Conservation (phyloP, 495 filamentous ascomycete genomes). For the Penicillium ucsense region DNA sequence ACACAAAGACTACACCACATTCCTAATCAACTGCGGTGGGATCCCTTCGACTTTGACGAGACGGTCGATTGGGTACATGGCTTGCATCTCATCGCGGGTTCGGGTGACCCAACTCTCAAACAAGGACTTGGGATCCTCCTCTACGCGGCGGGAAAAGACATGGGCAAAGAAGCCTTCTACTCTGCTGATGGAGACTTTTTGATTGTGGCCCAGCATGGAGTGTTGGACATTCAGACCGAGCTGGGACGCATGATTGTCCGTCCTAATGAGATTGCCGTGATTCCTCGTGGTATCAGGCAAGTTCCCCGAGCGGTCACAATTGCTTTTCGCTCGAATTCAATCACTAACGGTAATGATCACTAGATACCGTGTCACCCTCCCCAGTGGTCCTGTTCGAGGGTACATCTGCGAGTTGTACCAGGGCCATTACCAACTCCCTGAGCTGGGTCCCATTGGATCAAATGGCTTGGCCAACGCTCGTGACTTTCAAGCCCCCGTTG, state of each 20-base stretch:
- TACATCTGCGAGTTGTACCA: conserved; percentile 86
- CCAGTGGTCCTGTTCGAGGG: conserved; percentile 57
- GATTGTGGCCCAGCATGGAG: conserved; percentile 75
- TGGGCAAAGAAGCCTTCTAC: conserved; percentile 73
- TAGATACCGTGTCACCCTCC: conserved; percentile 63
- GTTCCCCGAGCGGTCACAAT: neutral
- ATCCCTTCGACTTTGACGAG: conserved; percentile 72
- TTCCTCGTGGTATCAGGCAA: conserved; percentile 63
- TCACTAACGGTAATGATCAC: neutral
- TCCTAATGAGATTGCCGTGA: conserved; percentile 82
- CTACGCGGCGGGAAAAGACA: conserved; percentile 72
- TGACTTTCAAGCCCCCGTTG: conserved; percentile 80
- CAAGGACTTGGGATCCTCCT: conserved; percentile 72
- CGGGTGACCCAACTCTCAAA: conserved; percentile 76
- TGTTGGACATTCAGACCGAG: conserved; percentile 79
- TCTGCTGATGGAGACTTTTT: conserved; percentile 86
- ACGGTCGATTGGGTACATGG: conserved; percentile 71
- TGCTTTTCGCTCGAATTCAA: neutral
- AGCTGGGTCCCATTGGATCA: conserved; percentile 81
- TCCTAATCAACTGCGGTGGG: conserved; percentile 87
- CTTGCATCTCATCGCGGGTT: conserved; percentile 67
- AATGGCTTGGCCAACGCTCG: conserved; percentile 80
- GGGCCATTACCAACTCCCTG: conserved; percentile 74
- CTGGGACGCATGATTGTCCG: conserved; percentile 72
- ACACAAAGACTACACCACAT: conserved; percentile 50